Base-by-base conservation (phyloP, 192 early-diverging fungal species). In the Coemansia sp. region DNA sequence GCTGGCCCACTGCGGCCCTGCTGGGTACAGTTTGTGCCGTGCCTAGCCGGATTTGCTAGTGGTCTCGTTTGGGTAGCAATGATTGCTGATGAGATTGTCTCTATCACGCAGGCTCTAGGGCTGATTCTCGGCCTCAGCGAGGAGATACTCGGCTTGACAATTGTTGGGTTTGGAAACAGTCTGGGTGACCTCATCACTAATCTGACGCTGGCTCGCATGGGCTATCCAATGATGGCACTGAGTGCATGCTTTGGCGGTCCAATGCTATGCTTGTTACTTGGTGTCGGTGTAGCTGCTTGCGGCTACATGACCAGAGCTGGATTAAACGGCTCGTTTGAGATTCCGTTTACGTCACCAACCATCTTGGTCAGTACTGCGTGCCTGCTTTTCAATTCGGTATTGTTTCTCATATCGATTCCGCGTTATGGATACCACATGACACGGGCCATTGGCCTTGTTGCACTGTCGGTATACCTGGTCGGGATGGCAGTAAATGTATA, bases 231-330 rank as follows among this genome's bases (percentile, higher is more conserved):
- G 59, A 98, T 98, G 94, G 96, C 95, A 1, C 85, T 98, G 45
- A 90, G 90, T 22, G 96, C 96, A 0, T 97, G 94, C 57, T 96
- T 93, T 78, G 94, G 94, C 24, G 85, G 90, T 13, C 96, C 96
- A 16, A 88, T 98, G 86, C 72, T 98, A 27, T 95, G 92, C 59
- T 84, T 95, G 39, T 71, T 96, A 57, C 85, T 96, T 13, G 94
- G 94, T 18, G 82, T 96, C 9, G 94, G 94, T 35, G 79, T 94
- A 29, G 86, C 91, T 49, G 90, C 86, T 8, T 84, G 84, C 20
- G 84, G 84, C 50, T 75, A 82, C 48, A 86, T 88, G 26, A 27
- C 79, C 0, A 76, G 80, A 1, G 56, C 60, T 29, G 73, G 66
- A 8, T 32, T 65, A 50, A 77, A 75, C 9, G 74, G 73, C 11